Evolutionary conservation across 2,329 filamentous ascomycete genomes (phyloP).

Genomic region (Aspergillus pseudoglaucus): DNA sequence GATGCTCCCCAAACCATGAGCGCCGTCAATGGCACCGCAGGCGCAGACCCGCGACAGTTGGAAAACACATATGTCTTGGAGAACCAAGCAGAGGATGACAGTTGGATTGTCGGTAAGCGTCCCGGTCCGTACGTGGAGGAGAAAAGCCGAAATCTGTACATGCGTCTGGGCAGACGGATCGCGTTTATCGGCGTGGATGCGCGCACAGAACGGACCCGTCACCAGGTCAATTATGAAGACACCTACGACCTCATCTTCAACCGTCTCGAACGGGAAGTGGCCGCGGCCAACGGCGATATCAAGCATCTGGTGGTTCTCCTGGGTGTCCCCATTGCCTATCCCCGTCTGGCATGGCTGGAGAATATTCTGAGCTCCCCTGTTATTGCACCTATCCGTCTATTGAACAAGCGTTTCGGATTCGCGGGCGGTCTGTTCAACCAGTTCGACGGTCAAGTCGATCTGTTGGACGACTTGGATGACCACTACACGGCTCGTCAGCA

Average conservation of each 20-base stretch:
- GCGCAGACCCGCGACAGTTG: slow-evolving; percentile 63
- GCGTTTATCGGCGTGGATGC: slow-evolving; percentile 56
- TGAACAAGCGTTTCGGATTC: slow-evolving; percentile 85
- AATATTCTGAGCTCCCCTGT: slow-evolving; percentile 82
- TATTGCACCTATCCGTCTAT: slow-evolving; percentile 79
- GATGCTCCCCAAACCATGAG: slow-evolving; percentile 55
- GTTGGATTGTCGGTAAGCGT: slow-evolving; percentile 70
- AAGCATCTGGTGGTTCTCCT: slow-evolving; percentile 59
- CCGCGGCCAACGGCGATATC: slow-evolving; percentile 47
- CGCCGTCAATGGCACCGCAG: slow-evolving; percentile 44
- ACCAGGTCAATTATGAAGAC: slow-evolving; percentile 80
- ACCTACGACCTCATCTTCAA: slow-evolving; percentile 57
- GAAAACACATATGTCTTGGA: slow-evolving; percentile 66
- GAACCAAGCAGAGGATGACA: slow-evolving; percentile 54
- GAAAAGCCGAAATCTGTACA: slow-evolving; percentile 55
- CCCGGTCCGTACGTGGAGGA: slow-evolving; percentile 64
- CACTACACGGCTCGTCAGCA: slow-evolving; percentile 86
- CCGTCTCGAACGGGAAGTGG: slow-evolving; percentile 48
- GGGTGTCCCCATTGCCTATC: slow-evolving; percentile 64
- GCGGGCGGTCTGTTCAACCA: slow-evolving; percentile 84
- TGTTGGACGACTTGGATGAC: slow-evolving; percentile 60
- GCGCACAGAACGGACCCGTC: slow-evolving; percentile 70
- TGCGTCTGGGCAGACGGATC: slow-evolving; percentile 59
- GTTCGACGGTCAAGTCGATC: slow-evolving; percentile 71
- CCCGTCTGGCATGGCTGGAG: slow-evolving; percentile 88